Evolutionary conservation across 1,139 yeast species (phyloP), one percentile per base, ranked within the genome.

Genomic region (Geotrichum reessii): DNA sequence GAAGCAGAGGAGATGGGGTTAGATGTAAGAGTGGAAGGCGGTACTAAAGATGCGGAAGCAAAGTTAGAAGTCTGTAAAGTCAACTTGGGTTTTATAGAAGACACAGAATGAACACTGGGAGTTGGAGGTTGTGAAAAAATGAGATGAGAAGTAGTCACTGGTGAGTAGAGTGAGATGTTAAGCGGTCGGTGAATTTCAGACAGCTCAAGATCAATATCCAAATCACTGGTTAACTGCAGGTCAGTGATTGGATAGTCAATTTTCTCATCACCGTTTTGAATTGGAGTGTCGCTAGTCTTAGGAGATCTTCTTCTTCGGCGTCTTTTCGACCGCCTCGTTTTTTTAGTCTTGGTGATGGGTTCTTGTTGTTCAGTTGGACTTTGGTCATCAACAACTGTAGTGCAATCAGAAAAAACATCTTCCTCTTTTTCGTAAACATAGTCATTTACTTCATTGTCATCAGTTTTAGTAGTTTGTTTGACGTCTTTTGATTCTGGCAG

Each of bases 281-380:
- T 14, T 17, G 50, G 2, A 24, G 5, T 28, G 3, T n/a, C 25
- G n/a, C 33, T 11, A 47, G 1, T 12, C 31, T 24, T 47, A 28
- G 28, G 21, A 9, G 50, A 47, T 47, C 50, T 47, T 25, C 50
- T 47, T 47, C 42, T 37, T n/a, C 42, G 42, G 6, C 50, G 50
- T 6, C 21, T 24, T 47, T 19, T 47, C 8, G 50, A 47, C 21
- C 50, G 50, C 25, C 50, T 47, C 24, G 50, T 47, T 22, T 47
- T 47, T 12, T 47, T 47, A 17, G 24, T 47, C 17, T 47, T 47
- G 11, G 12, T 6, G 14, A 7, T 12, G 48, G 48, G 48, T 4
- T 24, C 27, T 46, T 46, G n/a, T 46, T 22, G 12, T 46, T 21
- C 48, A 22, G 27, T 19, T 7, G 27, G 27, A 46, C 27, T 22